Percentiles rank a stretch among this genome's conserved stretches.
phyloP scores from a whole-genome alignment of 1,139 yeast species.

The Geotrichum histeridarum region DNA sequence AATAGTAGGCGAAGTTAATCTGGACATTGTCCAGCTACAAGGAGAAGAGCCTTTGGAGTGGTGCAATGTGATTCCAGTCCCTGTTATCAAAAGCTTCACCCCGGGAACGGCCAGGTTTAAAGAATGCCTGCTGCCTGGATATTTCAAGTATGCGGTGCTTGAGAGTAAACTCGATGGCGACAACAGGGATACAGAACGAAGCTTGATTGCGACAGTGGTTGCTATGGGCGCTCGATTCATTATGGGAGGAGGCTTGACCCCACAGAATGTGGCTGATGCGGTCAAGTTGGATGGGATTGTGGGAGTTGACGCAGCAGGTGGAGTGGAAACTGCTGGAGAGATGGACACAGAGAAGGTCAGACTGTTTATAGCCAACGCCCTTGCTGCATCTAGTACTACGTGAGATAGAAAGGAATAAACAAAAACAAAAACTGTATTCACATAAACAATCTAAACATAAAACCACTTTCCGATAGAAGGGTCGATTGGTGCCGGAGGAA shows the following conservation, averaged over 20 bases:
- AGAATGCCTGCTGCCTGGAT: conserved; percentile 36
- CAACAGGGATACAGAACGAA: conserved; percentile 76
- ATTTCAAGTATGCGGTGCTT: conserved; percentile 56
- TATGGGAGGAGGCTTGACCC: conserved; percentile 85
- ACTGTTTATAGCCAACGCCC: conserved; percentile 53
- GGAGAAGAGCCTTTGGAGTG: conserved; percentile 73
- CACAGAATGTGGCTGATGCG: conserved; percentile 62
- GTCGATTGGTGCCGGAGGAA: conserved; percentile 90
- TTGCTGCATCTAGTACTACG: conserved; percentile 12
- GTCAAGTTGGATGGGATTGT: conserved; percentile 46
- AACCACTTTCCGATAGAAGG: conserved; percentile 97
- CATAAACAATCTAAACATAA: conserved; percentile 48
- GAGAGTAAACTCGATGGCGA: conserved; percentile 93
- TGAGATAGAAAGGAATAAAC: no score
- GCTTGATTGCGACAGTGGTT: conserved; percentile 42
- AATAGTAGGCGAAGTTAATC: conserved; percentile 42
- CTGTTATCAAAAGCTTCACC: conserved; percentile 70
- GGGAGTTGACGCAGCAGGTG: conserved; percentile 94
- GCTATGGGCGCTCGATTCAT: conserved; percentile 48
- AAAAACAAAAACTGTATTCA: not conserved
- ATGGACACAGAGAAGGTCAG: conserved; percentile 64
- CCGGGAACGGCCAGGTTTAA: conserved; percentile 49
- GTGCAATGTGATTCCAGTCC: conserved; percentile 46
- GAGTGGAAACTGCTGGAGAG: conserved; percentile 73
- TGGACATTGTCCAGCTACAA: conserved; percentile 87